These are phyloP conservation scores for Agrocybe pediades DNA, from an alignment of 768 basidiomycete species.

Conservation along the genomic window DNA sequence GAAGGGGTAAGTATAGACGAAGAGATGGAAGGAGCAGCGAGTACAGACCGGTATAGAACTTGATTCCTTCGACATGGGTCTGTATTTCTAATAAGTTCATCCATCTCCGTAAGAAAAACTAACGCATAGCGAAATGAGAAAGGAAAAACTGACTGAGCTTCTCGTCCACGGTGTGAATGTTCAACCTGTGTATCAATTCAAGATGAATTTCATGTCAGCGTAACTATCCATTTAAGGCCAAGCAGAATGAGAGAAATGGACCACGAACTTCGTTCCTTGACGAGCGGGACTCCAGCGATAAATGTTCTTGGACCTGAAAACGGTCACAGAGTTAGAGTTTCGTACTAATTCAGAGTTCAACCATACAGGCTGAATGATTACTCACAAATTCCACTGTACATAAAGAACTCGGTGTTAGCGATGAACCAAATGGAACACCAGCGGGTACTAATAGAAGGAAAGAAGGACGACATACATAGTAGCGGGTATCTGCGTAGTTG, in stretches of 20 bases:
- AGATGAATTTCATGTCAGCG: not conserved
- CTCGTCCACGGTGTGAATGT: constrained; percentile 31
- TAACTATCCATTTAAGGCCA: no score
- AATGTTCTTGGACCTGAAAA: constrained; percentile 25
- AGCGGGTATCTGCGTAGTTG: constrained; percentile 25
- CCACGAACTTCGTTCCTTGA: constrained; percentile 24
- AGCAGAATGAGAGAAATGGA: no score
- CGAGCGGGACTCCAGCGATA: constrained; percentile 32
- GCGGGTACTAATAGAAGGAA: not conserved
- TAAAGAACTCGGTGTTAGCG: not conserved
- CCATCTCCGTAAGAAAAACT: not conserved
- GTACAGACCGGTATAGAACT: constrained; percentile 28
- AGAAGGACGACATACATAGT: constrained; percentile 23
- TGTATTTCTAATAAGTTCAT: constrained; percentile 18
- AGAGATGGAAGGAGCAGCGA: not conserved
- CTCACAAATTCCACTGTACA: constrained; percentile 27
- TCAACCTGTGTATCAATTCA: constrained; percentile 16
- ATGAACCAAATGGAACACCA: not conserved
- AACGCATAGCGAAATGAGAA: not conserved
- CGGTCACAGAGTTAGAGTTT: not conserved
- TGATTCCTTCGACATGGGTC: constrained; percentile 29
- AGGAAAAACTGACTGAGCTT: constrained; percentile 24
- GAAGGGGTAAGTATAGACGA: not conserved
- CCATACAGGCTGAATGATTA: not conserved
- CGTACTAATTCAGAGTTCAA: not conserved